These are phyloP conservation scores for Daucus carota DNA, from an alignment of 129 eudicot genomes.

Conservation along the genomic window DNA sequence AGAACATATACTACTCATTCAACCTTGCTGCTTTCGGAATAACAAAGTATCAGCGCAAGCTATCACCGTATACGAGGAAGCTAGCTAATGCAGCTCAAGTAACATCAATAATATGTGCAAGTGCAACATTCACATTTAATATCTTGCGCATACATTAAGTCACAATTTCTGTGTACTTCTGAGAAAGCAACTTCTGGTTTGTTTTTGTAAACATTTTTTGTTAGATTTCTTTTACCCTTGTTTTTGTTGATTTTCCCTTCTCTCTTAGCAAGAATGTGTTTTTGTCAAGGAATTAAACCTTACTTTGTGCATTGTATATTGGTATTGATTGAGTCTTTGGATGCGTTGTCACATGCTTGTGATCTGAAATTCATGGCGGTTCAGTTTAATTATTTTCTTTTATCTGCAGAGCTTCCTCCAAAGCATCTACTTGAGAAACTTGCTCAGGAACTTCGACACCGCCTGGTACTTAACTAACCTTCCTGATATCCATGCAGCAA, in stretches of 20 bases:
- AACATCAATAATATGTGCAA: background rate
- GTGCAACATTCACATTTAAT: background rate
- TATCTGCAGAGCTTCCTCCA: constrained; percentile 86
- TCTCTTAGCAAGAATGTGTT: background rate
- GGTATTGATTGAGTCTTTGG: background rate
- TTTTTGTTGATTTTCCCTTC: background rate
- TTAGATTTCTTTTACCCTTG: background rate
- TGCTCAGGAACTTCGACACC: constrained; percentile 78
- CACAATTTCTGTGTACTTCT: background rate
- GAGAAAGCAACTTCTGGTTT: background rate
- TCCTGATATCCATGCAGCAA: background rate
- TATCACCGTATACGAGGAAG: background rate
- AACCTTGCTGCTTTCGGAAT: background rate
- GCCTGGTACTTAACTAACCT: constrained; percentile 42
- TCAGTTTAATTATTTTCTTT: background rate
- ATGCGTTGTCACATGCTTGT: background rate
- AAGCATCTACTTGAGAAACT: constrained; percentile 80
- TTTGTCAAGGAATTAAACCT: background rate
- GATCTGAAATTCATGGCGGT: background rate
- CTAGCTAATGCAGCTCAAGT: background rate
- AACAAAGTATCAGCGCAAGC: background rate
- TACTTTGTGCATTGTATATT: background rate
- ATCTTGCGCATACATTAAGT: background rate
- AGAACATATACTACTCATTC: background rate
- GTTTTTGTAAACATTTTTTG: background rate